Base-by-base conservation (phyloP, 2,329 filamentous ascomycete genomes). In the Alternaria longipes region DNA sequence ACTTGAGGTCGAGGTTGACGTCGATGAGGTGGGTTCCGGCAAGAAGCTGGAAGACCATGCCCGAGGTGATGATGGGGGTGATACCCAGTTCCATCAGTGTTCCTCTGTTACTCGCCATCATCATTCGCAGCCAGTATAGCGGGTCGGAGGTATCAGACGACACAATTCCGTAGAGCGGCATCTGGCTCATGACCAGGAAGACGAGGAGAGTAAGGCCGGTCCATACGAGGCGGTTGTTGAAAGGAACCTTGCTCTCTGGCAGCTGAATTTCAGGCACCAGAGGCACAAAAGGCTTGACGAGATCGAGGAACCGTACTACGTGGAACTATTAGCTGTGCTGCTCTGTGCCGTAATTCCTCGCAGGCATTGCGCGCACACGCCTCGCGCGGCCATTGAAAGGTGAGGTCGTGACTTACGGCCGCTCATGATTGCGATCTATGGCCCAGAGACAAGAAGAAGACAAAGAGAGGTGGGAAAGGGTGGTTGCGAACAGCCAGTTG, bases 181-280 rank as follows among this genome's bases (percentile, higher is more conserved):
- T 98, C 85, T 97, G 95, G 85, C 93, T 97, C 95, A 99, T 99
- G 83, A 99, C 93, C 87, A 99, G 85, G 89, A 99, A 99, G 85
- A 98, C 96, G 81, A 99, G 86, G 74, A 99, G 89, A 69, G 95
- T 98, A 81, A 80, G 77, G 67, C 81, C 82, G 14, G 83, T 84
- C 83, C 83, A 84, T 83, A 84, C 80, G 75, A 84, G 78, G 66
- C 81, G 79, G 71, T 98, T 95, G 87, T 98, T 96, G 90, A 99
- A 99, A 73, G 94, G 93, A 61, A 97, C 91, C 87, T 97, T 98
- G 81, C 94, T 97, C 85, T 99, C 95, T 74, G 95, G 95, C 54
- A 79, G 72, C 69, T 75, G 72, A 58, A 99, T 95, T 91, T 99
- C 95, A 80, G 95, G 95, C 82, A 99, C 92, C 89, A 98, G 93